phyloP scores from a whole-genome alignment of 2,329 filamentous ascomycete species.

The Scedosporium boydii region DNA sequence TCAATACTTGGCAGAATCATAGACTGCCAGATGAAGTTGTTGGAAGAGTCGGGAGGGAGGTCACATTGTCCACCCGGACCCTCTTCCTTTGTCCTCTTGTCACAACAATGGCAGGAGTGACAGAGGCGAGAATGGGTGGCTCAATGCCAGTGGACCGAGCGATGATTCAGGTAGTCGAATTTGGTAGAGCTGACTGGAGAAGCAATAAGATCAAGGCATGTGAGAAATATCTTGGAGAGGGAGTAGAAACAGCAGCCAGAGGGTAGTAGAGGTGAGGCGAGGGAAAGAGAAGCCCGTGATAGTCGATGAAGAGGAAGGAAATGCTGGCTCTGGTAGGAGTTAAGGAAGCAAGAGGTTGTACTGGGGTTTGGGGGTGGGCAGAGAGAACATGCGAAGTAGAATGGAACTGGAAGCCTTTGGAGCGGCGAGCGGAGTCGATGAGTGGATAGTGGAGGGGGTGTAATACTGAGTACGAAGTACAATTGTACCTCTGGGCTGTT shows the following conservation, averaged over 20 bases:
- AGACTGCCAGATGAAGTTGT: background rate
- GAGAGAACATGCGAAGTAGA: background rate
- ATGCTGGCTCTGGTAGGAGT: background rate
- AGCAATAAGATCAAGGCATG: background rate
- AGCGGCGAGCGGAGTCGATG: background rate
- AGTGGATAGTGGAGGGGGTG: background rate
- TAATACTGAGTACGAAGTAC: background rate
- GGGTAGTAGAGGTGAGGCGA: background rate
- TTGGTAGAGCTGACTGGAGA: background rate
- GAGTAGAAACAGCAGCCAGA: background rate
- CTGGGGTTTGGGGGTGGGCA: conserved; percentile 6
- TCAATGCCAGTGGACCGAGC: background rate
- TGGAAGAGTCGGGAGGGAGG: conserved; percentile 4
- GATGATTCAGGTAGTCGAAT: background rate
- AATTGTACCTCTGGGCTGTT: too few relatives aligned
- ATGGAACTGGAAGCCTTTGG: background rate
- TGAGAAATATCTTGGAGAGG: background rate
- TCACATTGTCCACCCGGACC: conserved; percentile 2
- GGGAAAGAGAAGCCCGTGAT: background rate
- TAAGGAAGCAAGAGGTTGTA: conserved; percentile 5
- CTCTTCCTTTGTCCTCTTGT: background rate
- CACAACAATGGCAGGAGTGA: background rate
- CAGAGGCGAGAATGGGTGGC: background rate
- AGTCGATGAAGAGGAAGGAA: background rate
- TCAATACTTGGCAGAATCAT: background rate